Conservation (phyloP, 805 yeast genomes). For the Hanseniaspora pseudoguilliermondii region DNA sequence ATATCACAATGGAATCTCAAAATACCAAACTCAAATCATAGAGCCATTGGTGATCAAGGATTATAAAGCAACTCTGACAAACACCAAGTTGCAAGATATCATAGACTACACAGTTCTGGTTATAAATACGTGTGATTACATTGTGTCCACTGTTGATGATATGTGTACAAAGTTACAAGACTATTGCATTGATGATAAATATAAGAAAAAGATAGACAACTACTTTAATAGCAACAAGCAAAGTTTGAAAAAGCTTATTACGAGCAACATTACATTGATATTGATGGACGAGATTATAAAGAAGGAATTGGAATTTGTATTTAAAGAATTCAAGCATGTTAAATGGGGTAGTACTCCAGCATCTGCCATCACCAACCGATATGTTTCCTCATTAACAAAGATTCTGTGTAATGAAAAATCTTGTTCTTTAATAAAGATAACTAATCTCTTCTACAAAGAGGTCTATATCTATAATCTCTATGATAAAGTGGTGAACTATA, state of each 20-base stretch:
- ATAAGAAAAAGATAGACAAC: constrained; percentile 36
- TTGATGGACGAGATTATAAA: constrained; percentile 45
- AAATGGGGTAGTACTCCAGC: constrained; percentile 64
- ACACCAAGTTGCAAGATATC: constrained; percentile 5
- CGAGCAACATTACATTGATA: constrained; percentile 21
- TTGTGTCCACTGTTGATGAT: constrained; percentile 65
- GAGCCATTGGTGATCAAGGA: constrained; percentile 41
- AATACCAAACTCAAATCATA: constrained; percentile 43
- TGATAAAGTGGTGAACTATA: constrained; percentile 59
- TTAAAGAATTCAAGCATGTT: constrained; percentile 71
- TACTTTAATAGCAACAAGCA: constrained; percentile 45
- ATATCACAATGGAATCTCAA: constrained; percentile 53
- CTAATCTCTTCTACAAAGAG: constrained; percentile 42
- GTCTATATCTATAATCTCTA: constrained; percentile 59
- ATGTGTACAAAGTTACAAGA: constrained; percentile 48
- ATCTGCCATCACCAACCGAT: constrained; percentile 53
- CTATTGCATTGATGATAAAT: constrained; percentile 28
- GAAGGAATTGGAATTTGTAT: constrained; percentile 49
- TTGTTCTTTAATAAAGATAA: constrained; percentile 35
- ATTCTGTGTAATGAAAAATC: constrained; percentile 33
- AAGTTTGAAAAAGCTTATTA: constrained; percentile 26
- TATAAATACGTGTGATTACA: constrained; percentile 81
- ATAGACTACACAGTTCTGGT: constrained; percentile 56
- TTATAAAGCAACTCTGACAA: constrained; percentile 35
- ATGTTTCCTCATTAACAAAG: constrained; percentile 45